Base-by-base conservation (phyloP, 1,139 yeast species). In the Candida mesenterica region DNA sequence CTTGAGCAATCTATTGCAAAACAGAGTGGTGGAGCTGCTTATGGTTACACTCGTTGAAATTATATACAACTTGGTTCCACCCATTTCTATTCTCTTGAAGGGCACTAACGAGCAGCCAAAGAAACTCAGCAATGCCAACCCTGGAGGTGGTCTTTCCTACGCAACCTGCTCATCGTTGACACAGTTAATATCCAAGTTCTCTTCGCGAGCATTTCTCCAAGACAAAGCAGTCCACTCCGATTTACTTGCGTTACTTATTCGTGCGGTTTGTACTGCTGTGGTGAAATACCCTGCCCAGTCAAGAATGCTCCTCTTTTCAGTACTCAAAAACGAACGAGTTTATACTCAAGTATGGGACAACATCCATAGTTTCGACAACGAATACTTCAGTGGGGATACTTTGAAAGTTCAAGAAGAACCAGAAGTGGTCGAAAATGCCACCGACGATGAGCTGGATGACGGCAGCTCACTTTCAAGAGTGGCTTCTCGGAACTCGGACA, bases 21-120 rank as follows among this genome's bases (percentile, higher is more conserved):
- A 40, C 33, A 19, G 9, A 2, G 37, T 28, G 33, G 39, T 37
- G 26, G 38, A 30, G 36, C 36, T 61, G 2, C 52, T 73, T 7
- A 55, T 69, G 2, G 70, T 78, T 1, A 72, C 77, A 3, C 55
- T 78, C 30, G 71, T 74, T 30, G 85, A 82, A 49, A 62, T 75
- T 27, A 50, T 82, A 5, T 81, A 80, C 55, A 83, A 84, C 48
- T 50, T 81, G 34, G 59, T 82, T 9, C 77, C 84, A 0, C 59
- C 75, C 13, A 65, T 72, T 2, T 47, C 28, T n/a, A 19, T 6
- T 19, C 60, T 4, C 27, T 47, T 25, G 5, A 5, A 13, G 14
- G 28, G 28, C 15, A 25, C 28, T 9, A 25, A 25, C 15, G 28
- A 25, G 8, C 44, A 33, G 4, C 18, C 9, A n/a, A 51, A 55